Base-by-base conservation (phyloP, 2,329 filamentous ascomycete genomes). In the Furcasterigmium furcatum region DNA sequence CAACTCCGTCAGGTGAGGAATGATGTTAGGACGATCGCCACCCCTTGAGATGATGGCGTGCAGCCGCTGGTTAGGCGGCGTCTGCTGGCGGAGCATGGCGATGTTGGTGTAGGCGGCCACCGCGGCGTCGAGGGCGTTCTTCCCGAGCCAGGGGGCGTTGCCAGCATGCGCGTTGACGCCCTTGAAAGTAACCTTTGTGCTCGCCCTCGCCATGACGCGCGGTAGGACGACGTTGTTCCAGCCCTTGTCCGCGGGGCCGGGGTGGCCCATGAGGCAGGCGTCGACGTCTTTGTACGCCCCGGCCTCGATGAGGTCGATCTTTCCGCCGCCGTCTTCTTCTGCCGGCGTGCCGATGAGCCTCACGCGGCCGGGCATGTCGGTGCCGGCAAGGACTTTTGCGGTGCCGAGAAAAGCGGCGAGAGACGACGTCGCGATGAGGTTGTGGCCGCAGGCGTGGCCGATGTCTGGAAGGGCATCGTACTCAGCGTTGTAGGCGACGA, bases 391-490 rank as follows among this genome's bases (percentile, higher is more conserved):
- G 0, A 60, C 62, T 3, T 58, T 58, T 1, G 63, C 63, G 0
- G 64, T 56, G 4, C 60, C 68, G 6, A 74, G 53, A 36, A 72
- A 73, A 2, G 65, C 63, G 3, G 65, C 65, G 12, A 73, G 50
- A 1, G 66, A 65, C 1, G 68, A 58, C 0, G 65, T 66, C 5
- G 70, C 66, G 43, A 73, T 73, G 10, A 73, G 58, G 47, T 73
- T 74, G 55, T 73, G 70, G 3, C 71, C 70, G 50, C 70, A 73
- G 1, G 66, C 68, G 40, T 74, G 70, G 6, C 70, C 70, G n/a
- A 73, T 72, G 2, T 58, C 61, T 0, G 70, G 71, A 1, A 75
- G 61, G 1, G 72, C 73, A 47, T 77, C 74, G 46, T 76, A 76
- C 53, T 75, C 72, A 42, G 68, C 70, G 49, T 71, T 72, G 47